Conservation (phyloP, 768 basidiomycete species). For the Glaciozyma antarctica region DNA sequence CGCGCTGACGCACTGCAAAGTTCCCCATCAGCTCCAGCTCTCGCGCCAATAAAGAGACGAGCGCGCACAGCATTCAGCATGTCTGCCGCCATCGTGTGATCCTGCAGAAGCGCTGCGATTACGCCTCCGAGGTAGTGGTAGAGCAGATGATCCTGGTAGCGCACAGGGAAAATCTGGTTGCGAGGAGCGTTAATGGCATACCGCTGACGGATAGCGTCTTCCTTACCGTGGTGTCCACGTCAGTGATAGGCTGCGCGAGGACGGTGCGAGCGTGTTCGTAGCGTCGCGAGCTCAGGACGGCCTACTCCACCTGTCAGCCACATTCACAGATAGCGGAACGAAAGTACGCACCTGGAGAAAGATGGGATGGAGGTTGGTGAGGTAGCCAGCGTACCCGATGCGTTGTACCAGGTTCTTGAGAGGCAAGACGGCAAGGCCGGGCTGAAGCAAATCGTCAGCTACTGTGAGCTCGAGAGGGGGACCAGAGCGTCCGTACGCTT, state of each 20-base stretch:
- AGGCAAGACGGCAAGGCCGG: slow-evolving; percentile 49
- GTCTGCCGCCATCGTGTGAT: slow-evolving; percentile 61
- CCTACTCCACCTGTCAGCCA: slow-evolving; percentile 40
- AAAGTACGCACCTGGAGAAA: slow-evolving; percentile 51
- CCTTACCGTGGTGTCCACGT: slow-evolving; percentile 46
- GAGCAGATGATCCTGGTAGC: slow-evolving; percentile 67
- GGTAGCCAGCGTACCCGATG: slow-evolving; percentile 51
- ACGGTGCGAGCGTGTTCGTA: slow-evolving; percentile 55
- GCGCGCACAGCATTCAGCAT: slow-evolving; percentile 66
- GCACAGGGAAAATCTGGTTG: slow-evolving; percentile 46
- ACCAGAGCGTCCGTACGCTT: slow-evolving; percentile 1
- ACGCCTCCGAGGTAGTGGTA: slow-evolving; percentile 78
- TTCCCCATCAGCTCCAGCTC: slow-evolving; percentile 32
- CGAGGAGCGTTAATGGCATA: not conserved
- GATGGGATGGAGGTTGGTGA: slow-evolving; percentile 60
- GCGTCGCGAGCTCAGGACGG: slow-evolving; percentile 50
- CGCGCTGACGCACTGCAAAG: slow-evolving; percentile 44
- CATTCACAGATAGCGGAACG: not conserved
- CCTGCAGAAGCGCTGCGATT: slow-evolving; percentile 54
- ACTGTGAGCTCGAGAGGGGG: not conserved
- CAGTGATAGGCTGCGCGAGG: slow-evolving; percentile 55
- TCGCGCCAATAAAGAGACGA: not conserved
- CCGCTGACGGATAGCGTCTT: not conserved
- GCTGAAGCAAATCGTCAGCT: slow-evolving; percentile 35
- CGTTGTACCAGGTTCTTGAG: slow-evolving; percentile 54